These are phyloP conservation scores for Suillus sp. DNA, from an alignment of 768 basidiomycete species.

Conservation along the genomic window DNA sequence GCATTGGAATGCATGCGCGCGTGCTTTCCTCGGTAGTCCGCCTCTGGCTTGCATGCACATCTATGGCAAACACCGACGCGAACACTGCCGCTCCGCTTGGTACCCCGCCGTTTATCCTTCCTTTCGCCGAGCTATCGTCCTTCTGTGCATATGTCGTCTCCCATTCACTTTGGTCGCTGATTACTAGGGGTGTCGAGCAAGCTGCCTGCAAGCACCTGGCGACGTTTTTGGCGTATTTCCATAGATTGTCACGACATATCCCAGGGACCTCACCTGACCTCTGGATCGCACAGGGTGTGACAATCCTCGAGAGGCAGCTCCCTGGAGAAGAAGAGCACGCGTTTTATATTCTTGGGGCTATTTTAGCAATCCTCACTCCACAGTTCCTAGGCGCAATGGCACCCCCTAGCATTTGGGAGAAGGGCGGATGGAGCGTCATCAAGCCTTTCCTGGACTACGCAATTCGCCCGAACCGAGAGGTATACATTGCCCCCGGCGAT, in stretches of 20 bases:
- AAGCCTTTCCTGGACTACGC: conserved; percentile 60
- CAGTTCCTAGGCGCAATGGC: conserved; percentile 25
- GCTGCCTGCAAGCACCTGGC: conserved; percentile 51
- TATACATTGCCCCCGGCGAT: conserved; percentile 52
- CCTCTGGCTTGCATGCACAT: conserved; percentile 65
- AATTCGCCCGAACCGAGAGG: conserved; percentile 42
- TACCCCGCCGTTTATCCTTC: conserved; percentile 62
- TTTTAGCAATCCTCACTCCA: conserved; percentile 22
- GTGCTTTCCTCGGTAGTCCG: conserved; percentile 53
- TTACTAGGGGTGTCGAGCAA: conserved; percentile 5
- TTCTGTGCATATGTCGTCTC: conserved; percentile 51
- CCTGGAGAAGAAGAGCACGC: conserved; percentile 78
- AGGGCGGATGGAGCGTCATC: conserved; percentile 43
- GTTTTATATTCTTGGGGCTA: conserved; percentile 36
- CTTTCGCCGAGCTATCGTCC: conserved; percentile 56
- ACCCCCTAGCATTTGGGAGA: conserved; percentile 49
- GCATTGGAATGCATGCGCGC: conserved; percentile 38
- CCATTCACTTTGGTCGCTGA: conserved; percentile 52
- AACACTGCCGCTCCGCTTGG: conserved; percentile 38
- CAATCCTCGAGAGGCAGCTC: conserved; percentile 53
- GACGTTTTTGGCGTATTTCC: conserved; percentile 52
- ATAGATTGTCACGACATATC: conserved; percentile 58
- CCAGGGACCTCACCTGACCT: conserved; percentile 57
- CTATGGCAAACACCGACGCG: conserved; percentile 41
- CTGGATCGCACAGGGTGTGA: conserved; percentile 69